Conservation (phyloP, 192 early-diverging fungal genomes). For the Chytriomyces confervae region DNA sequence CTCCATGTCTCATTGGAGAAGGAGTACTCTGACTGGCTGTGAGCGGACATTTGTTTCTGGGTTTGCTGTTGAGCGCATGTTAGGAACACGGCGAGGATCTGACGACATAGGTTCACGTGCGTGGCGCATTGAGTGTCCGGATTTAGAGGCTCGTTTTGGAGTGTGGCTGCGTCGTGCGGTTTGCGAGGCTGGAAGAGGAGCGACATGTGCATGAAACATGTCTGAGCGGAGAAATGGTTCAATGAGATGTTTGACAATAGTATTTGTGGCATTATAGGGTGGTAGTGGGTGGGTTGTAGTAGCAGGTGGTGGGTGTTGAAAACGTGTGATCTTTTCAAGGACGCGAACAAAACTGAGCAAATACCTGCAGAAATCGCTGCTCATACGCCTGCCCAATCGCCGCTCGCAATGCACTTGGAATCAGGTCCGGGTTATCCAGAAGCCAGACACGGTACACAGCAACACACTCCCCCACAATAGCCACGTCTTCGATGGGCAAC, state of each 20-base stretch:
- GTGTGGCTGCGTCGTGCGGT: conserved; percentile 8
- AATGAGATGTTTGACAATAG: no score
- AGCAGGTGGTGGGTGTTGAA: not conserved
- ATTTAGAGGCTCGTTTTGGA: conserved; percentile 14
- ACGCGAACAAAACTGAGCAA: not conserved
- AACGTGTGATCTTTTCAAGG: not conserved
- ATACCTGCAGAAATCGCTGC: conserved; percentile 76
- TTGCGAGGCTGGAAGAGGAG: conserved; percentile 70
- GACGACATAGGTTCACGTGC: conserved; percentile 79
- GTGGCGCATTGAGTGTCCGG: conserved; percentile 19
- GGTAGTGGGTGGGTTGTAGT: not conserved
- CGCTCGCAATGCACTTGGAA: conserved; percentile 65
- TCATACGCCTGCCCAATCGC: conserved; percentile 54
- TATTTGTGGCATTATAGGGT: not conserved
- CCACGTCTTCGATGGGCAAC: conserved; percentile 77
- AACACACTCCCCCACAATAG: conserved; percentile 67
- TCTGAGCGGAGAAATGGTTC: conserved; percentile 42
- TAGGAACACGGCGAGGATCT: conserved; percentile 66
- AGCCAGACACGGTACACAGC: conserved; percentile 82
- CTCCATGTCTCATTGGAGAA: conserved; percentile 81
- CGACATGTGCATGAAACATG: conserved; percentile 79
- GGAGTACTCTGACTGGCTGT: conserved; percentile 9
- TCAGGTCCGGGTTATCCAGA: conserved; percentile 57
- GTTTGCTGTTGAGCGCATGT: conserved; percentile 61
- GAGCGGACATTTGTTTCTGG: not conserved